phyloP scores from a whole-genome alignment of 257 asterid genomes.

The Knoxia roxburghii region DNA sequence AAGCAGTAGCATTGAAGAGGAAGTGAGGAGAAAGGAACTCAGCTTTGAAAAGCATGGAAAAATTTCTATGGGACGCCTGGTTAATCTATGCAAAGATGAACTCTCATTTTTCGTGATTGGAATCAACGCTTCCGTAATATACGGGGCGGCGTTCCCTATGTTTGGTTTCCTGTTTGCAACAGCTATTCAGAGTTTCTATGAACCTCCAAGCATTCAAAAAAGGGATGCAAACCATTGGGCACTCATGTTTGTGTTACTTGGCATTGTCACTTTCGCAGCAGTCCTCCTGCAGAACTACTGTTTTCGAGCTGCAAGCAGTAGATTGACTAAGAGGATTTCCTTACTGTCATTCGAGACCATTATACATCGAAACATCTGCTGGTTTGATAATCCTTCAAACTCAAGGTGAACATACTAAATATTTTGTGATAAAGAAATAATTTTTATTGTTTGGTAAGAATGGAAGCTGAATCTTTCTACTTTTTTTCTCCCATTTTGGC shows the following conservation, averaged over 20 bases:
- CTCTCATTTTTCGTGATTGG: slow-evolving; percentile 24
- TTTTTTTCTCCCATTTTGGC: neutral
- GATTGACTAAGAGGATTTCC: slow-evolving; percentile 21
- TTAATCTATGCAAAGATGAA: slow-evolving; percentile 21
- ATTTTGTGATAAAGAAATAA: neutral
- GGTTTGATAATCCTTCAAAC: slow-evolving; percentile 34
- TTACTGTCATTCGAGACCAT: slow-evolving; percentile 22
- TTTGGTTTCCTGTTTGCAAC: slow-evolving; percentile 23
- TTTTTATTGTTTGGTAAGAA: neutral
- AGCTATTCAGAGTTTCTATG: slow-evolving; percentile 23
- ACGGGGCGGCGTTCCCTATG: slow-evolving; percentile 23
- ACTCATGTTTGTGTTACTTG: slow-evolving; percentile 20
- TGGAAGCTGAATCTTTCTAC: neutral
- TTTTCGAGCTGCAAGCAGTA: slow-evolving; percentile 31
- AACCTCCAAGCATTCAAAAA: slow-evolving; percentile 18
- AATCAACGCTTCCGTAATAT: slow-evolving; percentile 16
- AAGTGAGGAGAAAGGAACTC: neutral
- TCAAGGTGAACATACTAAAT: slow-evolving; percentile 21
- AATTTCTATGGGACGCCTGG: slow-evolving; percentile 10
- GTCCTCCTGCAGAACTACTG: slow-evolving; percentile 19
- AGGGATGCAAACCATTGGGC: slow-evolving; percentile 30
- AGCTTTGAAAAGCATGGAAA: slow-evolving; percentile 11
- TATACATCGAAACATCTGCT: slow-evolving; percentile 23
- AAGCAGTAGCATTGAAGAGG: neutral
- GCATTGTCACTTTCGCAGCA: slow-evolving; percentile 16